Evolutionary conservation across 192 early-diverging fungal species (phyloP).

Genomic region (Coemansia sp.): DNA sequence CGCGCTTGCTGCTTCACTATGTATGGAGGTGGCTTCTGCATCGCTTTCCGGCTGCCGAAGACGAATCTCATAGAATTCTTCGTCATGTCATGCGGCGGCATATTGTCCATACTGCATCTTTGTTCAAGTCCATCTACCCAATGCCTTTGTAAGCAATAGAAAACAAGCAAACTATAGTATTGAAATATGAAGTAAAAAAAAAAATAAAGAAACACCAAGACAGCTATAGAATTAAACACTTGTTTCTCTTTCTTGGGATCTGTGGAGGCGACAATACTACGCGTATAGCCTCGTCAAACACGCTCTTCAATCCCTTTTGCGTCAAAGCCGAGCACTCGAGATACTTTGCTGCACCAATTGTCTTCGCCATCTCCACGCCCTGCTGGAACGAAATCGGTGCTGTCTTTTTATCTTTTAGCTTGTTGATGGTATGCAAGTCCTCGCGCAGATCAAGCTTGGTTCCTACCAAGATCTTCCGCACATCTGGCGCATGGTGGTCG

Average conservation of each 20-base stretch:
- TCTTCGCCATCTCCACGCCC: conserved; percentile 85
- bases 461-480: conserved; percentile 90
- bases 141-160: no score
- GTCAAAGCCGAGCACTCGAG: conserved; percentile 97
- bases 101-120: conserved; percentile 23
- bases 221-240: conserved; percentile 73
- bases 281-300: conserved; percentile 98
- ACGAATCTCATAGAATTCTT: conserved; percentile 29
- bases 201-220: conserved; percentile 8
- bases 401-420: conserved; percentile 83
- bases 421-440: conserved; percentile 85
- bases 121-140: conserved; percentile 22
- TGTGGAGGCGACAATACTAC: conserved; percentile 80
- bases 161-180: conserved; percentile 1
- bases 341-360: conserved; percentile 88
- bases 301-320: conserved; percentile 96
- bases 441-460: conserved; percentile 98
- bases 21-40: conserved; percentile 48
- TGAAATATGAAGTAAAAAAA: conserved; percentile 8
- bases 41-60: conserved; percentile 31
- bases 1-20: conserved; percentile 35
- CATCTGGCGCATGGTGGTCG: conserved; percentile 90
- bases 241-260: conserved; percentile 63
- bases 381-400: conserved; percentile 84
- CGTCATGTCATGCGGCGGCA: conserved; percentile 37